Base-by-base conservation (phyloP, 164 flowering plant genomes). In the Vitis amurensis region DNA sequence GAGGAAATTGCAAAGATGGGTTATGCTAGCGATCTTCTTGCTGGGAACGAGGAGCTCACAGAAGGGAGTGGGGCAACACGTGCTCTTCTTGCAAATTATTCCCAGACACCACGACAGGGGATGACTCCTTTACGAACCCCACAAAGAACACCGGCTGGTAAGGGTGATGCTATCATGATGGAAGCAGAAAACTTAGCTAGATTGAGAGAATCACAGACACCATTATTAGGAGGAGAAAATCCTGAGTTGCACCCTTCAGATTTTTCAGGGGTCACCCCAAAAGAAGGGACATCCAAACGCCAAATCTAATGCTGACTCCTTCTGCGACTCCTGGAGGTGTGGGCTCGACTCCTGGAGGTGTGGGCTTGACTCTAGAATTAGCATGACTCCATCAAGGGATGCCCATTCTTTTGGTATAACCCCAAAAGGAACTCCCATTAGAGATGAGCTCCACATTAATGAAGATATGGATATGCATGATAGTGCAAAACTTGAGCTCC, bases 101-200 rank as follows among this genome's bases (percentile, higher is more conserved):
- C 84, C 48, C 97, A 91, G 74, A 91, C 99, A 44, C 97, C 99
- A 53, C 79, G 83, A 29, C 90, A 68, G 53, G 99, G 98, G 64
- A 90, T 85, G 92, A 86, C 97, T 13, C 97, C 98, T 47, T 51
- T 85, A 55, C 86, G 97, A 29, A 95, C 99, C 17, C 98, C 98
- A 19, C 98, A 91, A 68, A 88, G 99, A 73, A 95, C 99, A 8
- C 99, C 98, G 50, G 87, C 89, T 61, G 97, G 96, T 56, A 93
- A 91, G 73, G 98, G 88, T 69, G 99, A 95, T 79, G 94, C 99
- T 67, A 87, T 95, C 65, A 90, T 95, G 99, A 91, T 93, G 99
- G 99, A 95, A 76, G 98, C 99, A 14, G 99, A 95, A 78, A 95
- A 95, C 64, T 88, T 93, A 66, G 91, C 96, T 47, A 78, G 99